Percentiles rank a stretch among this genome's conserved stretches.
These are phyloP conservation scores for Trichosanthes truncata DNA, from an alignment of 306 rosid species.

Conservation along the genomic window DNA sequence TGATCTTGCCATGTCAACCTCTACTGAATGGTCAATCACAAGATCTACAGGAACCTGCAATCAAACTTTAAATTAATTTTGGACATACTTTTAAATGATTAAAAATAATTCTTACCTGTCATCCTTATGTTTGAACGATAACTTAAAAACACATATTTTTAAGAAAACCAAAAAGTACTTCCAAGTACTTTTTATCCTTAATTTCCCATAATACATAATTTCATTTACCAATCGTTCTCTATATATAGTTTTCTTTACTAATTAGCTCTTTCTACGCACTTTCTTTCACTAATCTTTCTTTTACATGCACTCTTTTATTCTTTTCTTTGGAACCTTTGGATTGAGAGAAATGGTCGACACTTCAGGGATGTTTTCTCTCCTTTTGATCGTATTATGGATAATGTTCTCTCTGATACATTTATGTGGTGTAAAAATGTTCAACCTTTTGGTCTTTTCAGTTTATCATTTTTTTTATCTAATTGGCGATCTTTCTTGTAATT, in stretches of 20 bases:
- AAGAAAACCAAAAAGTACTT: neutral
- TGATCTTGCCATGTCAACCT: slow-evolving; percentile 86
- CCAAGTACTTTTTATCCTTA: neutral
- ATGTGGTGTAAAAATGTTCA: too few relatives aligned
- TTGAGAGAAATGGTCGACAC: too few relatives aligned
- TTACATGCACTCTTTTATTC: neutral
- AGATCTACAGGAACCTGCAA: slow-evolving; percentile 86
- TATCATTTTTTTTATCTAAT: too few relatives aligned
- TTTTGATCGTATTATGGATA: too few relatives aligned
- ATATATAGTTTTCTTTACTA: neutral
- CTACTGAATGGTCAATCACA: slow-evolving; percentile 93
- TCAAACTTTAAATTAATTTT: neutral
- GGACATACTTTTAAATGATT: neutral
- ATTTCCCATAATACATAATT: too few relatives aligned
- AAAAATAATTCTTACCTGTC: neutral
- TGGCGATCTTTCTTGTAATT: too few relatives aligned
- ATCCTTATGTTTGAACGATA: neutral
- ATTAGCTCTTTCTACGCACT: neutral
- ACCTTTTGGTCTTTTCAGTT: too few relatives aligned
- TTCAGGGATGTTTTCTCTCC: too few relatives aligned
- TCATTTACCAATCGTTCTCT: neutral
- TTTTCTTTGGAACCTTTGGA: too few relatives aligned
- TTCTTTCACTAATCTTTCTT: neutral
- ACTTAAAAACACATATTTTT: neutral
- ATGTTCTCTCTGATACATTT: too few relatives aligned